Evolutionary conservation across 331 rosid genomes (phyloP).

Genomic region (Quercus phellos): DNA sequence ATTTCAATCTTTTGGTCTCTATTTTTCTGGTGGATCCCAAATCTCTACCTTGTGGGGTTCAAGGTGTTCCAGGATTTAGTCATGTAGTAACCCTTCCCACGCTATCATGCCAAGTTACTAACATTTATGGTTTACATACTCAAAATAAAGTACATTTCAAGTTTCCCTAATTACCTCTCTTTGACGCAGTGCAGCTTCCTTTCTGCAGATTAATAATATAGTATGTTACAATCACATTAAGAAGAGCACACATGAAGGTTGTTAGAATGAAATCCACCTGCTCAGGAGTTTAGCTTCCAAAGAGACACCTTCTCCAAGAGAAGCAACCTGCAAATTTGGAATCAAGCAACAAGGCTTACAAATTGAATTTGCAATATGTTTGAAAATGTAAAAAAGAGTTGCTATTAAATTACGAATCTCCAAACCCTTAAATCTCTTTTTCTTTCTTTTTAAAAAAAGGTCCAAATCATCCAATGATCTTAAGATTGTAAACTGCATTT

Average conservation of each 20-base stretch:
- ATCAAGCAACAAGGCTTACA: slow-evolving; percentile 20
- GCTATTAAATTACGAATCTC: not conserved
- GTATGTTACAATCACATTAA: slow-evolving; percentile 15
- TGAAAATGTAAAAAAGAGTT: not conserved
- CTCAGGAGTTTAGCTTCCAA: slow-evolving; percentile 98
- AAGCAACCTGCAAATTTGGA: slow-evolving; percentile 64
- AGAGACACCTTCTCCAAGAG: slow-evolving; percentile 90
- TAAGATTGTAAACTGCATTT: not conserved
- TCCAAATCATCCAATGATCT: not conserved
- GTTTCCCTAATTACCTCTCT: slow-evolving; percentile 66
- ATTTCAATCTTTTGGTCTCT: no score
- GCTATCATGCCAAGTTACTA: not conserved
- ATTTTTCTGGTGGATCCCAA: no score
- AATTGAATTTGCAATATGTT: slow-evolving; percentile 11
- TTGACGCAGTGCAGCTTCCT: slow-evolving; percentile 84
- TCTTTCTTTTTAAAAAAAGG: not conserved
- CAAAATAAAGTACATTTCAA: slow-evolving; percentile 18
- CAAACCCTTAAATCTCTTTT: not conserved
- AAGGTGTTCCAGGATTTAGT: no score
- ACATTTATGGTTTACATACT: slow-evolving; percentile 9
- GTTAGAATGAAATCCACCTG: slow-evolving; percentile 56
- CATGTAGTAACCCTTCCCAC: no score
- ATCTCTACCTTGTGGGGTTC: no score
- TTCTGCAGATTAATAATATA: slow-evolving; percentile 51
- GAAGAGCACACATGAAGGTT: slow-evolving; percentile 16